Base-by-base conservation (phyloP, 305 asterid genomes). In the Ilex paraguariensis region DNA sequence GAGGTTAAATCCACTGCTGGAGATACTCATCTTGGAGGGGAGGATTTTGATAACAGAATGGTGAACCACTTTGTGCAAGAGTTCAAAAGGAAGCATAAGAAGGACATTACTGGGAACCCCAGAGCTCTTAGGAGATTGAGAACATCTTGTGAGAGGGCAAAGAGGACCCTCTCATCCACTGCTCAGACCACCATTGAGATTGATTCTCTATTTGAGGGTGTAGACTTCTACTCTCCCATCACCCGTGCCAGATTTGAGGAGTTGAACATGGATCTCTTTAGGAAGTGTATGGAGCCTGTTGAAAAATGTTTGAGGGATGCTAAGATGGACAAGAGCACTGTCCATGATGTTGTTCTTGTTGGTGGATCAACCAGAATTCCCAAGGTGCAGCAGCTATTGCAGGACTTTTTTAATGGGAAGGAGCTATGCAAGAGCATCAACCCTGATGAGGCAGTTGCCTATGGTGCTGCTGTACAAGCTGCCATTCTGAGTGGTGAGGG, bases 21-120 rank as follows among this genome's bases (percentile, higher is more conserved):
- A 40, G 68, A 64, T 53, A 64, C 68, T 56, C 68, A 64, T 31
- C 68, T 64, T 56, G 68, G 68, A 28, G 68, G 68, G 28, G 68
- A 64, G 28, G n/a, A 21, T 21, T 21, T 21, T 21, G 28, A 21
- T 21, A 21, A 21, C 28, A 21, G 28, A 21, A 21, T 21, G 28
- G 28, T 21, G 28, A 21, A 21, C 28, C 28, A 21, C 28, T 21
- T 21, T 21, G 28, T 21, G 28, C 62, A 45, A 9, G 68, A 64
- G 60, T 64, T 64, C 44, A 64, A 64, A 31, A 64, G 68, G 58
- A 64, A 64, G 62, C 31, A 64, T 54, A 64, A 64, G 68, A 64
- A 64, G 54, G 68, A 64, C 31, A 64, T 64, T 13, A 64, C 21
- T 1, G 62, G 62, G 13, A 64, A 56, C 54, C 28, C n/a, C n/a